These are phyloP conservation scores for Citrullus colocynthis DNA, from an alignment of 306 rosid genomes.

Conservation along the genomic window DNA sequence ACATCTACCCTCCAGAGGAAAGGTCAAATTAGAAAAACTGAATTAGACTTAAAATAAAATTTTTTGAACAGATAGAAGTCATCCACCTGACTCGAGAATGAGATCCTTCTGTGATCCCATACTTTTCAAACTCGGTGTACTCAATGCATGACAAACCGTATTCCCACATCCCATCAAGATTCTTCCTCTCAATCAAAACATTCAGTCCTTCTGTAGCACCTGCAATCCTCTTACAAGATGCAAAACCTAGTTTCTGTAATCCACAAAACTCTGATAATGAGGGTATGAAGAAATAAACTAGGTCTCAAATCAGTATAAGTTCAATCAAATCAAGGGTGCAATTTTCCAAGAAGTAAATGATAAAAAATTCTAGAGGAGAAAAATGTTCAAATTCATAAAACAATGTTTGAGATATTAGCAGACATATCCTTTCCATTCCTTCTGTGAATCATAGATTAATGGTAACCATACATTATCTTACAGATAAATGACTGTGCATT, in stretches of 20 bases:
- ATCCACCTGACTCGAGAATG: slow-evolving; percentile 41
- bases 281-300: neutral
- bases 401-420: neutral
- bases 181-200: slow-evolving; percentile 75
- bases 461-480: neutral
- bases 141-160: slow-evolving; percentile 88
- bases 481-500: neutral
- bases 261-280: slow-evolving; percentile 9
- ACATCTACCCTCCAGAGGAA: no score
- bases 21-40: neutral
- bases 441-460: neutral
- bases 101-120: slow-evolving; percentile 49
- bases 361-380: neutral
- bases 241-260: slow-evolving; percentile 82
- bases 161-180: slow-evolving; percentile 65
- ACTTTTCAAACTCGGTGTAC: slow-evolving; percentile 86
- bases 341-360: neutral
- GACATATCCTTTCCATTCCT: neutral
- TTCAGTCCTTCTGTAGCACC: slow-evolving; percentile 96
- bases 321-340: slow-evolving; percentile 2
- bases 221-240: slow-evolving; percentile 65
- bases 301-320: slow-evolving; percentile 2
- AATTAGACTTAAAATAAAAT: neutral
- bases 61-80: slow-evolving; percentile 1
- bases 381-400: neutral